phyloP scores from a whole-genome alignment of 1,284 basidiomycete genomes.

The Polyporus tsugae region DNA sequence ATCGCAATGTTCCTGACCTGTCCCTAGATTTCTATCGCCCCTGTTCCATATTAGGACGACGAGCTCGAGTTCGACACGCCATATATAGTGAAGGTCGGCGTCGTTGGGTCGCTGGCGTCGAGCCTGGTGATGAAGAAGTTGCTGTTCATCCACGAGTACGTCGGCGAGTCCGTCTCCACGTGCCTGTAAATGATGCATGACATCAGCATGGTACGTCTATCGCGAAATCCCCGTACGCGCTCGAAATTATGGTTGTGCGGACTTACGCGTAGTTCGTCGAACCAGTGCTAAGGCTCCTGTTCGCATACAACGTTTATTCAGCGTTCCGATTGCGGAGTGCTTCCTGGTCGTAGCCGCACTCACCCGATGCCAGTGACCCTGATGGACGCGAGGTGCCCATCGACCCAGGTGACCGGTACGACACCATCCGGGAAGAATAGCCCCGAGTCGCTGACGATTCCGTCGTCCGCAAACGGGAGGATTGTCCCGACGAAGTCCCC shows the following conservation, averaged over 20 bases:
- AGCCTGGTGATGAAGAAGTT: slow-evolving; percentile 9
- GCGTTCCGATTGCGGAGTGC: neutral
- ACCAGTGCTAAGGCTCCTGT: neutral
- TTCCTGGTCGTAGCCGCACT: neutral
- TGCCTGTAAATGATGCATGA: neutral
- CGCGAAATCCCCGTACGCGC: neutral
- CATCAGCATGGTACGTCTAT: neutral
- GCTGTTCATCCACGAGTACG: slow-evolving; percentile 10
- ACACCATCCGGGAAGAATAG: neutral
- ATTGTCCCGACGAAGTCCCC: neutral
- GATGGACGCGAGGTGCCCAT: slow-evolving; percentile 4
- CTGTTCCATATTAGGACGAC: neutral
- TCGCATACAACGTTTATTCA: neutral
- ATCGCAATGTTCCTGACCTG: neutral
- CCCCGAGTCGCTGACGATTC: neutral
- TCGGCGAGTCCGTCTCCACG: slow-evolving; percentile 8
- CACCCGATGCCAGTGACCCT: slow-evolving; percentile 1
- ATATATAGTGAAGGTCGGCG: slow-evolving; percentile 5
- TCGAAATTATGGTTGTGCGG: neutral
- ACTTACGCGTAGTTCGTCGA: slow-evolving; percentile 6
- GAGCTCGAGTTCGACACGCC: slow-evolving; percentile 1
- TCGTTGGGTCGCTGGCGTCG: neutral
- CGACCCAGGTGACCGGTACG: neutral
- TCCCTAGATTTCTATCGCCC: neutral
- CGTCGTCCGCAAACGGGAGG: slow-evolving; percentile 1